Conservation (phyloP, 805 yeast species). For the Nakazawaea wyomingensis region DNA sequence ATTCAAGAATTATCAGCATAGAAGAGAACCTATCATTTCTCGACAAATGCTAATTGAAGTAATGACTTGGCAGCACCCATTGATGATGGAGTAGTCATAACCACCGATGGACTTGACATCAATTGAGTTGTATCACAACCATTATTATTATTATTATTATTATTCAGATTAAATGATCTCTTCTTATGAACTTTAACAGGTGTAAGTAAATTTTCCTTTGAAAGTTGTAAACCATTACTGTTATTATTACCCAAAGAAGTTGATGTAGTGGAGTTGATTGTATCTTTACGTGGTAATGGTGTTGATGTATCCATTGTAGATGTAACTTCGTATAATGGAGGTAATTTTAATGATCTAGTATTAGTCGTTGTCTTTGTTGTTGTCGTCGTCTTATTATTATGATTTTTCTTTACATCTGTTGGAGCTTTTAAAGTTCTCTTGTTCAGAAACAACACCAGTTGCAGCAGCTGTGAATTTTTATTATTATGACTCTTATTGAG, state of each 20-base stretch:
- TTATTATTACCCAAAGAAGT: too few species aligned
- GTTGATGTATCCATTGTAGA: constrained; percentile 19
- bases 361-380: too few species aligned
- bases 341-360: constrained; percentile 2
- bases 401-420: too few species aligned
- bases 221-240: constrained; percentile 6
- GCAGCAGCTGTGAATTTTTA: background rate
- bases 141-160: constrained; percentile 16
- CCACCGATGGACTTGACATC: constrained; percentile 33
- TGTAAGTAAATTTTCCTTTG: constrained; percentile 1
- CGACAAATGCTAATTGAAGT: constrained; percentile 32
- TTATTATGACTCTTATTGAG: too few species aligned
- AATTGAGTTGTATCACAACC: too few species aligned
- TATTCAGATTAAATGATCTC: constrained; percentile 1
- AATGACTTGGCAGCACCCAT: constrained; percentile 44
- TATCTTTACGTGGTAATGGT: constrained; percentile 14
- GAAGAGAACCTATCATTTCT: constrained; percentile 19
- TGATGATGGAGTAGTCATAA: constrained; percentile 39
- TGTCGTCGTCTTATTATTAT: too few species aligned
- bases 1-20: background rate
- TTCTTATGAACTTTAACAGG: constrained; percentile 3
- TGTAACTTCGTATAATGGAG: constrained; percentile 9
- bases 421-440: constrained; percentile 12
- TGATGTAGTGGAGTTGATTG: constrained; percentile 10
- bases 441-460: too few species aligned